These are phyloP conservation scores for Chaetomium strumarium DNA, from an alignment of 2,329 filamentous ascomycete species.

Conservation along the genomic window DNA sequence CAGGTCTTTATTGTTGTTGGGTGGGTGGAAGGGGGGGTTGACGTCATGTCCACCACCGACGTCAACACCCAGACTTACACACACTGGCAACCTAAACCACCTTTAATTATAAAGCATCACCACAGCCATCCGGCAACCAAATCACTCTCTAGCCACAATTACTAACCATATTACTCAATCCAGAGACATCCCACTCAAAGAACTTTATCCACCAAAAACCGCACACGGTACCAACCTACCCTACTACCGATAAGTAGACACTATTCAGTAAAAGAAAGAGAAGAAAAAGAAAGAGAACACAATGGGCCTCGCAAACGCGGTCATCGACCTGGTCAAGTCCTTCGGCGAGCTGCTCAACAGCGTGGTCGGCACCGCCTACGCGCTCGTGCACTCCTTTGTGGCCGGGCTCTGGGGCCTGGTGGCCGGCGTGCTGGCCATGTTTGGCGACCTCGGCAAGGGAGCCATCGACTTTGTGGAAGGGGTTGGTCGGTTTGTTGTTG, in stretches of 20 bases:
- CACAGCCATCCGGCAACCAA: not conserved
- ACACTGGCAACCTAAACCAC: too few relatives aligned
- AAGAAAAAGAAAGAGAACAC: not conserved
- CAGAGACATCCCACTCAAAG: too few relatives aligned
- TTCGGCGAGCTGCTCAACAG: constrained; percentile 25
- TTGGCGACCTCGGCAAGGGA: constrained; percentile 23
- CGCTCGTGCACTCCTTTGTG: constrained; percentile 24
- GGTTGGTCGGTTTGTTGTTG: constrained; percentile 24
- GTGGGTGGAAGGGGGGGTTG: not conserved
- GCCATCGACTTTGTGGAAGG: constrained; percentile 24
- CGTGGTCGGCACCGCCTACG: constrained; percentile 21
- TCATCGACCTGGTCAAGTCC: constrained; percentile 25
- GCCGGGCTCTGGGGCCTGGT: constrained; percentile 21
- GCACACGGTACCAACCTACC: too few relatives aligned
- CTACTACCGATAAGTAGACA: too few relatives aligned
- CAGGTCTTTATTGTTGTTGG: not conserved
- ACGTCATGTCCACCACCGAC: constrained; percentile 14
- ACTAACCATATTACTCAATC: not conserved
- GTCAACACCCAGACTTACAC: constrained; percentile 2
- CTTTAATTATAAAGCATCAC: constrained; percentile 1
- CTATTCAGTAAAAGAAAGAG: not conserved
- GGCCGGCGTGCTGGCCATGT: constrained; percentile 21
- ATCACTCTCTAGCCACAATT: not conserved
- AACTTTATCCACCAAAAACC: too few relatives aligned
- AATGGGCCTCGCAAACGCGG: constrained; percentile 25